Evolutionary conservation across 2,329 filamentous ascomycete species (phyloP).

Genomic region (Colletotrichum somersetense): DNA sequence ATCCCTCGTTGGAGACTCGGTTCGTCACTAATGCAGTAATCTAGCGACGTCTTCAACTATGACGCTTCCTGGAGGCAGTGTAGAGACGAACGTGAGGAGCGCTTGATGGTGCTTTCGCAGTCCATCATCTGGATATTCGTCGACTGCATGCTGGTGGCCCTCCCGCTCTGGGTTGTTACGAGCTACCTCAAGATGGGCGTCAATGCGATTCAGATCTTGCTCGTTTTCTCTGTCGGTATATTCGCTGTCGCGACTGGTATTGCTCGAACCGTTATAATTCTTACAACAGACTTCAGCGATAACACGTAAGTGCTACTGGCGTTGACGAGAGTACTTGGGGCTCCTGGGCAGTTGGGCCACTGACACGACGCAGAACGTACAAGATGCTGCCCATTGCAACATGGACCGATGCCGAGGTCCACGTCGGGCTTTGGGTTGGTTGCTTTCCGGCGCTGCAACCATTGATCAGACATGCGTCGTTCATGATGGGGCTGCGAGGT

Average conservation of each 20-base stretch:
- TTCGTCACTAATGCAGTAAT: not conserved
- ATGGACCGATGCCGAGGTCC: slow-evolving; percentile 57
- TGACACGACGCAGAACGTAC: slow-evolving; percentile 49
- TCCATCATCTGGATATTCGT: slow-evolving; percentile 50
- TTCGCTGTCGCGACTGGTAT: slow-evolving; percentile 55
- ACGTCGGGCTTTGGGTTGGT: slow-evolving; percentile 58
- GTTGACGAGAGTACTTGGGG: too few relatives aligned
- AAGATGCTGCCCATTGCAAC: slow-evolving; percentile 52
- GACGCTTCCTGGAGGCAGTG: slow-evolving; percentile 44
- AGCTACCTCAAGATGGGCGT: slow-evolving; percentile 52
- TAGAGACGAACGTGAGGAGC: slow-evolving; percentile 44
- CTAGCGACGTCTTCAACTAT: slow-evolving; percentile 35
- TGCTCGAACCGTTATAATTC: slow-evolving; percentile 54
- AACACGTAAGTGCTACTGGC: slow-evolving; percentile 49
- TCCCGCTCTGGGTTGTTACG: slow-evolving; percentile 55
- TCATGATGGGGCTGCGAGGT: slow-evolving; percentile 13
- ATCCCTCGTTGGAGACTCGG: too few relatives aligned
- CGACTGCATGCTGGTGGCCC: slow-evolving; percentile 51
- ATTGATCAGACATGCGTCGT: slow-evolving; percentile 21
- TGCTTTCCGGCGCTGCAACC: slow-evolving; percentile 58
- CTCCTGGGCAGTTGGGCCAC: not conserved
- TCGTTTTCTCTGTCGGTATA: slow-evolving; percentile 54
- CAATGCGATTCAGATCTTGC: slow-evolving; percentile 51
- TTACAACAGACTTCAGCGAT: slow-evolving; percentile 46
- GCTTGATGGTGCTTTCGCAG: slow-evolving; percentile 51